Evolutionary conservation across 768 basidiomycete species (phyloP).

Genomic region (Megacollybia marginata): DNA sequence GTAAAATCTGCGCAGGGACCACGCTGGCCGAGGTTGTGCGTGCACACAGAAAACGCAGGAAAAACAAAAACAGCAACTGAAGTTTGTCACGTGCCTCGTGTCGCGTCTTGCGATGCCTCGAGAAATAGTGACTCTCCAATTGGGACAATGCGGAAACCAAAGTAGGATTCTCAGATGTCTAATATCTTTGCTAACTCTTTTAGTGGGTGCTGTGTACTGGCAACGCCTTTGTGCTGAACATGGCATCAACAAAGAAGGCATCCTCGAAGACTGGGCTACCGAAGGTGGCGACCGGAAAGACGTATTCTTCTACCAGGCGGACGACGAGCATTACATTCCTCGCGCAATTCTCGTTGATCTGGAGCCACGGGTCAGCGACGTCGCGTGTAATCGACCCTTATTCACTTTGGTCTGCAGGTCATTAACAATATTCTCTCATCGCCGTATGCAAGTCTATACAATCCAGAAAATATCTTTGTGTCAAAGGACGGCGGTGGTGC

Average conservation of each 20-base stretch:
- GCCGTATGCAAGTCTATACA: constrained; percentile 86
- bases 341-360: constrained; percentile 94
- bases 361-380: constrained; percentile 77
- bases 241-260: constrained; percentile 92
- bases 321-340: constrained; percentile 98
- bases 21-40: too few relatives aligned
- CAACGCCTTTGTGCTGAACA: constrained; percentile 97
- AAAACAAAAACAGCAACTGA: too few relatives aligned
- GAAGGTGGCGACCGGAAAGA: constrained; percentile 96
- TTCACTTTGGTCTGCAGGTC: constrained; percentile 47
- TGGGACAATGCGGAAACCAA: constrained; percentile 90
- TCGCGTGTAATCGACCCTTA: constrained; percentile 5
- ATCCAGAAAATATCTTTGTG: constrained; percentile 95
- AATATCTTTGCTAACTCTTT: constrained; percentile 6
- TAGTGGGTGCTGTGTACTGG: constrained; percentile 98
- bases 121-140: constrained; percentile 62
- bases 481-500: constrained; percentile 98
- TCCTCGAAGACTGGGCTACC: constrained; percentile 94
- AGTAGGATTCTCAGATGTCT: constrained; percentile 40
- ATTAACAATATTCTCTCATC: constrained; percentile 92
- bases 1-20: too few relatives aligned
- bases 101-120: constrained; percentile 41
- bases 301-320: constrained; percentile 99
- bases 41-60: too few relatives aligned
- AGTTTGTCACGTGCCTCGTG: not conserved